Base-by-base conservation (phyloP, 2,329 filamentous ascomycete genomes). In the Aspergillus aculeatinus region DNA sequence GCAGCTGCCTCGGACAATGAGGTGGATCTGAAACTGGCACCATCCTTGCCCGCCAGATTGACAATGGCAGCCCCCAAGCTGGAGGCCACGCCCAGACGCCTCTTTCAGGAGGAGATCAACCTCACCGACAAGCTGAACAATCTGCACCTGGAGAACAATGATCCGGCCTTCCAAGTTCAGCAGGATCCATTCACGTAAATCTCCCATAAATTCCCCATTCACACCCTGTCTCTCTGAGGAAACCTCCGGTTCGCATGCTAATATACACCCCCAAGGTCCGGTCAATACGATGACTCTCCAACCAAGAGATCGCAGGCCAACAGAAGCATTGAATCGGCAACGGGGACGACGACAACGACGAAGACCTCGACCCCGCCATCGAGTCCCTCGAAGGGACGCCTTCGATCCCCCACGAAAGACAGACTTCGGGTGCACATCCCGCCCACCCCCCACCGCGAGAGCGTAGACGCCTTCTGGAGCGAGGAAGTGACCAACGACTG, bases 401-500 rank as follows among this genome's bases (percentile, higher is more conserved):
- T 82, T 4, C 73, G 74, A 23, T 84, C 82, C 14, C 82, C 83
- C 3, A 79, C 77, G 1, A 82, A 84, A 65, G 68, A 72, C 21
- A 75, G 39, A 44, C 39, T 44, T 19, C 39, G 69, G 52, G 62
- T 70, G 21, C 68, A 71, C 0, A 80, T 84, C 48, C 82, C 82
- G 7, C 79, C 79, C 6, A 81, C 81, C 5, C 82, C 82, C 1
- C 75, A 81, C 57, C 74, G 80, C 52, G 79, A 81, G 35, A 82
- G 78, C 61, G 74, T 80, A 27, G 83, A 85, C 65, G 80, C 76
- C 1, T 85, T 85, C 67, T 85, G 83, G 83, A 80, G 77, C 60
- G 78, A 80, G 60, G 78, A 81, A 29, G 68, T 76, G 23, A 79
- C 82, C 59, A 83, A 83, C 64, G 75, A 80, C 33, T 85, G 83